phyloP scores from a whole-genome alignment of 257 asterid species.

The Solanum chmielewskii region DNA sequence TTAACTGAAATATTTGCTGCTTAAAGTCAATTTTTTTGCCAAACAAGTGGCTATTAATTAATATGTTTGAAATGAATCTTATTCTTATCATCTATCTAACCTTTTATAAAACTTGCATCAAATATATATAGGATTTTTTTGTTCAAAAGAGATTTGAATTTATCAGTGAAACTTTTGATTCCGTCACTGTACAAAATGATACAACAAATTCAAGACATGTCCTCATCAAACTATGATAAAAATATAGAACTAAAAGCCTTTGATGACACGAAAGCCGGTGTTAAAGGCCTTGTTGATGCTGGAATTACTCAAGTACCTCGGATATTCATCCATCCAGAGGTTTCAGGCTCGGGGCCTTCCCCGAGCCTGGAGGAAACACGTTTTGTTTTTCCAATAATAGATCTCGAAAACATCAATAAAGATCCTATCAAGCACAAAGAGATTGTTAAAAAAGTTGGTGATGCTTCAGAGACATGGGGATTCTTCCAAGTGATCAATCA shows the following conservation, averaged over 20 bases:
- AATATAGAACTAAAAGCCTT: conserved; percentile 30
- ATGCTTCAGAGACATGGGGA: conserved; percentile 42
- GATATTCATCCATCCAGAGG: conserved; percentile 29
- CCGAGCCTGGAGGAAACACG: not conserved
- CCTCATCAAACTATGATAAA: conserved; percentile 14
- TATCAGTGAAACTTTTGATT: too few relatives aligned
- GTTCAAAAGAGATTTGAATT: not conserved
- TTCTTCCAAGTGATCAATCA: conserved; percentile 63
- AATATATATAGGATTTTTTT: too few relatives aligned
- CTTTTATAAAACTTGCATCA: not conserved
- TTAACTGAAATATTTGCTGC: not conserved
- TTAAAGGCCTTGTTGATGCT: conserved; percentile 52
- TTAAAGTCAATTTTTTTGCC: not conserved
- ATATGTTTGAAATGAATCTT: not conserved
- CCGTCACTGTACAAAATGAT: not conserved
- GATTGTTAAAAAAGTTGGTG: conserved; percentile 19
- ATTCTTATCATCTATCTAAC: not conserved
- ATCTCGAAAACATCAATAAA: conserved; percentile 17
- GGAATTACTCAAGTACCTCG: conserved; percentile 30
- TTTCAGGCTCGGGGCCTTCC: not conserved
- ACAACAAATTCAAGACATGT: not conserved
- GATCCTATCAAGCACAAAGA: conserved; percentile 11
- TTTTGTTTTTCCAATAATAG: conserved; percentile 42
- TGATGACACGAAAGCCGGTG: conserved; percentile 56
- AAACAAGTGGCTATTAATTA: not conserved